phyloP scores from a whole-genome alignment of 163 green algal species.

The Trebouxia gelatinosa region DNA sequence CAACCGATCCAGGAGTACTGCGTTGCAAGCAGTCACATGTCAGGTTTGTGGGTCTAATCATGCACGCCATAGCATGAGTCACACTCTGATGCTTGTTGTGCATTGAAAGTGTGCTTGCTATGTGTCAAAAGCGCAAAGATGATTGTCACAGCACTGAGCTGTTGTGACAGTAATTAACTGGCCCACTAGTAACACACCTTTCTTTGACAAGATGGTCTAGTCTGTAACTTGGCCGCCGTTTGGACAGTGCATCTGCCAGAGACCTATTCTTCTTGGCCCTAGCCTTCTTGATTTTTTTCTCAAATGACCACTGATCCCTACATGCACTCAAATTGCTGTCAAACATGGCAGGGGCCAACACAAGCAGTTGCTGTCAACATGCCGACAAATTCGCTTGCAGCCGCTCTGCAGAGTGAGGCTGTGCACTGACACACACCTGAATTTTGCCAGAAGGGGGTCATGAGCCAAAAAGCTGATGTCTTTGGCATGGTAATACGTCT shows the following conservation, averaged over 20 bases:
- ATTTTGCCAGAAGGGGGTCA: constrained; percentile 91
- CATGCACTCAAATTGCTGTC: background rate
- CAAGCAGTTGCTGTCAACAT: background rate
- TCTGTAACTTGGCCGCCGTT: constrained; percentile 71
- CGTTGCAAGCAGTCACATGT: too few species aligned
- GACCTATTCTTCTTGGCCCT: constrained; percentile 77
- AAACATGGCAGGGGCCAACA: background rate
- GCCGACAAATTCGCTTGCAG: background rate
- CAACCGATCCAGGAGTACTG: too few species aligned
- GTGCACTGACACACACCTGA: too few species aligned
- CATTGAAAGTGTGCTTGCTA: too few species aligned
- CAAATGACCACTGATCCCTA: constrained; percentile 58
- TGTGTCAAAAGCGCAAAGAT: background rate
- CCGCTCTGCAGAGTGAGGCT: background rate
- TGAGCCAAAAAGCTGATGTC: constrained; percentile 97
- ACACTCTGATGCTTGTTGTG: too few species aligned
- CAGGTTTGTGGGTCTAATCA: too few species aligned
- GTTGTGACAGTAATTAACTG: too few species aligned
- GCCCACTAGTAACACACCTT: too few species aligned
- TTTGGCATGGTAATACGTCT: constrained; percentile 99
- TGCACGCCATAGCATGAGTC: too few species aligned
- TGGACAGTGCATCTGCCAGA: constrained; percentile 69
- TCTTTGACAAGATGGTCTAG: constrained; percentile 97
- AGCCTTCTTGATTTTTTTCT: constrained; percentile 76
- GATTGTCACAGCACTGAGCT: too few species aligned